Base-by-base conservation (phyloP, 768 basidiomycete species). In the Hortiboletus flavorubellus region DNA sequence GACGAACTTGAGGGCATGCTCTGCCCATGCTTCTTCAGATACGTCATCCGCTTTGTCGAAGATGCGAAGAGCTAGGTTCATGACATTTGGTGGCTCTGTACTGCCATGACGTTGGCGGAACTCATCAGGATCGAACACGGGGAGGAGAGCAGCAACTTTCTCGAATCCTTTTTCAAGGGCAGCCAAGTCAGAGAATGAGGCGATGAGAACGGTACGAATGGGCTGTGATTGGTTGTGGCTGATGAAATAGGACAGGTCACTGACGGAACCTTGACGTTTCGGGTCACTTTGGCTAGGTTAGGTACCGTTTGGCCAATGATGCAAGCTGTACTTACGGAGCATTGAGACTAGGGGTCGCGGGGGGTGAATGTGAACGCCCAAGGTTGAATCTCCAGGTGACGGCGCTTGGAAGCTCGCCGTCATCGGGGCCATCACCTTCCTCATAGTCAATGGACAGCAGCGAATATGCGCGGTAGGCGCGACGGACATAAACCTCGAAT, bases 351-450 rank as follows among this genome's bases (percentile, higher is more conserved):
- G 93, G 93, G 4, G 93, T 95, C 5, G 89, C 79, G 1, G 92
- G 92, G 33, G 90, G 89, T 16, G 90, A 90, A 68, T 90, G 89
- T 1, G 90, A 87, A 67, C 87, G 87, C 43, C 93, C 91, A 42
- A 98, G 80, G 70, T 93, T 95, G 84, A 99, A 99, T 39, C 91
- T 83, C 97, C 97, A 98, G 6, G 86, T 92, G 26, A 96, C 80
- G 47, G 89, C 82, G 58, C 82, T 80, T 12, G 91, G 88, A 4
- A 82, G 80, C 56, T 94, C 92, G 31, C 88, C 91, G 57, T 92
- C 91, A 62, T 93, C 93, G 18, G 82, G 67, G 18, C 83, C 81
- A 65, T 95, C 91, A 5, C 93, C 96, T 68, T 94, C 92, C 66
- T 98, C 93, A 68, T 96, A 94, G 69, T 98, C 96, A 55, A 99